Evolutionary conservation across 2,329 filamentous ascomycete species (phyloP).

Genomic region (Microsporum ferrugineum): DNA sequence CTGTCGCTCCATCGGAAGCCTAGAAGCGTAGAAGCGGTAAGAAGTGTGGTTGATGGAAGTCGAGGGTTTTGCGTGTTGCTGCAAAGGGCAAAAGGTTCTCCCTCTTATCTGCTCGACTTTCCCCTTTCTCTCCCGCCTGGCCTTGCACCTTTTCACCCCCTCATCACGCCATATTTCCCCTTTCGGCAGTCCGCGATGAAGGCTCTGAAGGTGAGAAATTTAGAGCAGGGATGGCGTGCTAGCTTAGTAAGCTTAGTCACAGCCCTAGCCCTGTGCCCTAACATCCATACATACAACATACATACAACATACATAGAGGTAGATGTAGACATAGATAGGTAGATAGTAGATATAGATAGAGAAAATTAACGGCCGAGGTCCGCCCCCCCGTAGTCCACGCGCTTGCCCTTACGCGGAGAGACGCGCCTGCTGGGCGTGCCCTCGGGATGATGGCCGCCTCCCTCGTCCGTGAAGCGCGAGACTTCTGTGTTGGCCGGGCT

Average conservation of each 20-base stretch:
- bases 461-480: slow-evolving; percentile 40
- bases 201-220: background rate
- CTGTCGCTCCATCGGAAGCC: no score
- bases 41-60: no score
- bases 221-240: background rate
- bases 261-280: slow-evolving; percentile 1
- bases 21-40: no score
- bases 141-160: background rate
- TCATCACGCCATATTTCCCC: background rate
- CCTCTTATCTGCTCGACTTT: no score
- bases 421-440: slow-evolving; percentile 32
- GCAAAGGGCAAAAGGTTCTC: no score
- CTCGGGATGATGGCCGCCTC: slow-evolving; percentile 31
- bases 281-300: background rate
- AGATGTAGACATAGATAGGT: background rate
- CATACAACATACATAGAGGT: background rate
- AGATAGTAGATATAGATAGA: background rate
- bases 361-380: background rate
- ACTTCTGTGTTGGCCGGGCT: slow-evolving; percentile 51
- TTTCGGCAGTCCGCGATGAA: background rate
- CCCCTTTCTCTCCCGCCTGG: no score
- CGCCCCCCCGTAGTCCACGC: slow-evolving; percentile 14
- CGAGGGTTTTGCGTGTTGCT: no score
- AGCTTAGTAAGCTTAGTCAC: background rate
- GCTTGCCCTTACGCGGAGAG: slow-evolving; percentile 26